Conservation (phyloP, 2,329 filamentous ascomycete genomes). For the Cordyceps cicadae region DNA sequence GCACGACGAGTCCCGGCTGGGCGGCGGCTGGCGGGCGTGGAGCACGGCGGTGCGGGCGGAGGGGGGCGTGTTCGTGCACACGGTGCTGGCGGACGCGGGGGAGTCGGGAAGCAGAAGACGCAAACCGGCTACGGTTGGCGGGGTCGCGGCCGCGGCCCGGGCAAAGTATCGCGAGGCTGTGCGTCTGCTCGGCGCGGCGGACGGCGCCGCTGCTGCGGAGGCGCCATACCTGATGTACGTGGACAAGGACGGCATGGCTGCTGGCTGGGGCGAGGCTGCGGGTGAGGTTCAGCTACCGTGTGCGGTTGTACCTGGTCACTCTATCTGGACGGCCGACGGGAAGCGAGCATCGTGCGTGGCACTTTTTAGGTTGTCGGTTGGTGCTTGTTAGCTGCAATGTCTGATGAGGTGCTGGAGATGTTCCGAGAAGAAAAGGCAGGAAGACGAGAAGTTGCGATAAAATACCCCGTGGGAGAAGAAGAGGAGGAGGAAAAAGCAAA, state of each 20-base stretch:
- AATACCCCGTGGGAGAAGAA: too few species aligned
- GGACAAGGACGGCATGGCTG: background rate
- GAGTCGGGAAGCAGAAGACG: background rate
- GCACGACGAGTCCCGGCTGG: slow-evolving; percentile 13
- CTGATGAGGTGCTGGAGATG: background rate
- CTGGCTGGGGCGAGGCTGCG: slow-evolving; percentile 13
- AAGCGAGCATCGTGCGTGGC: background rate
- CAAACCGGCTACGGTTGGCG: slow-evolving; percentile 6
- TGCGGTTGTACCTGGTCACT: slow-evolving; percentile 15
- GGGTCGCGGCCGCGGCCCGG: slow-evolving; percentile 15
- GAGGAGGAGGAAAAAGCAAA: background rate
- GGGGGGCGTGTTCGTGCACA: slow-evolving; percentile 22
- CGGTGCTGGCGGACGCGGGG: slow-evolving; percentile 18
- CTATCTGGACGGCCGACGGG: slow-evolving; percentile 8
- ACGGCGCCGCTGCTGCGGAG: slow-evolving; percentile 3
- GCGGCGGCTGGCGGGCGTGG: slow-evolving; percentile 22
- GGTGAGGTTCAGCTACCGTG: slow-evolving; percentile 9
- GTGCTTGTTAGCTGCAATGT: background rate
- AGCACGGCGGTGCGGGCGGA: slow-evolving; percentile 19
- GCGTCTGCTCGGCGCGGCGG: background rate
- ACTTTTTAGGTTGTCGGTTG: background rate
- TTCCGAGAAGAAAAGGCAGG: background rate
- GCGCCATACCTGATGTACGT: slow-evolving; percentile 25
- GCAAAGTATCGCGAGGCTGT: background rate
- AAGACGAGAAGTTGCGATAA: too few species aligned